Evolutionary conservation across 83 land plant genomes (phyloP), one percentile per base, ranked within the genome.

Genomic region (Thuja plicata): DNA sequence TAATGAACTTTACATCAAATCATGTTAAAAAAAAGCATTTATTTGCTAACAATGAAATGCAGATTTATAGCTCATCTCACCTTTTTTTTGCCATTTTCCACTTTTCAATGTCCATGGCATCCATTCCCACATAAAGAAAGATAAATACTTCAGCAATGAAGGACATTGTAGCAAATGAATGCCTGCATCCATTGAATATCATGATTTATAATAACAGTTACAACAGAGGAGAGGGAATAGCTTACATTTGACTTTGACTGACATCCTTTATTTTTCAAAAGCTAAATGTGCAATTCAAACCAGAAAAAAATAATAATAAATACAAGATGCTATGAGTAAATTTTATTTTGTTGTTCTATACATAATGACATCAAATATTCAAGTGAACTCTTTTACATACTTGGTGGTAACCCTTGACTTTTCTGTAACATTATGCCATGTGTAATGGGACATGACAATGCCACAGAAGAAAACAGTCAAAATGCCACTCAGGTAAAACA

Each of bases 381-480:
- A 38, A 35, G 48, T 17, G 19, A 40, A 40, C 35, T 27, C 19
- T 5, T 16, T 57, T 86, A 57, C 62, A 60, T 92, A 97, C 99
- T 95, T 97, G 84, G 97, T 95, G 27, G 99, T 97, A 41, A 97
- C 88, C 89, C 96, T 92, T 86, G 99, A 98, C 84, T 93, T 93
- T 87, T 96, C 94, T n/a, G 99, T 95, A 86, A 98, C 97, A 92
- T 98, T 98, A 87, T 97, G 98, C 99, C 99, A 98, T 66, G 99
- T 97, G 76, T 98, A 98, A 88, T 98, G 99, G 2, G 99, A 98
- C 99, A 98, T 98, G 37, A 97, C 99, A 89, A 98, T 98, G 85
- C 99, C 99, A 91, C 99, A 98, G 70, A 98, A 98, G 85, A 98
- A 98, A 60, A 98, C 99, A 1, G 99, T 96, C 78, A 98, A 95